Conservation (phyloP, 129 eudicot genomes). For the Tanacetum coccineum region DNA sequence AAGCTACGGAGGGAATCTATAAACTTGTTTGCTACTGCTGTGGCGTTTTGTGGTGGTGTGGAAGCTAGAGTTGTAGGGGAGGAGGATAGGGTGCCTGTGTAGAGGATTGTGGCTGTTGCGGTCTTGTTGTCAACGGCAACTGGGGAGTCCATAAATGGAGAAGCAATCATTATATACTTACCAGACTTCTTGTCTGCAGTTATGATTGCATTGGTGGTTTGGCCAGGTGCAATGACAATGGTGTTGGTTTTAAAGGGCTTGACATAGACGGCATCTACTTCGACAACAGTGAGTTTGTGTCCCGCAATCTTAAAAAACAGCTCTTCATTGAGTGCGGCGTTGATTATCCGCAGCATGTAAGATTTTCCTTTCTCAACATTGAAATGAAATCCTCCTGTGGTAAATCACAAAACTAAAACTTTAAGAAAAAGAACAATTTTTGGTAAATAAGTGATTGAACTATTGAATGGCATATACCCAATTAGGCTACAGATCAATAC, state of each 20-base stretch:
- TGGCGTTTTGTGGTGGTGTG: conserved; percentile 60
- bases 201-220: conserved; percentile 61
- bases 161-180: conserved; percentile 47
- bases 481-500: not conserved
- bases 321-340: conserved; percentile 16
- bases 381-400: not conserved
- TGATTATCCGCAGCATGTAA: conserved; percentile 23
- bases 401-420: too few relatives aligned
- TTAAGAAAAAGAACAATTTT: too few relatives aligned
- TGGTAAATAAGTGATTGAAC: too few relatives aligned
- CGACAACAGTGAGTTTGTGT: conserved; percentile 43
- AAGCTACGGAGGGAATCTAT: too few relatives aligned
- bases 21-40: conserved; percentile 41
- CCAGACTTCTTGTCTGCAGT: conserved; percentile 46
- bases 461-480: not conserved
- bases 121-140: conserved; percentile 61
- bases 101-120: conserved; percentile 63
- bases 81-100: conserved; percentile 45
- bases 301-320: conserved; percentile 39
- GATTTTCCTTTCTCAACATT: not conserved
- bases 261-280: conserved; percentile 34
- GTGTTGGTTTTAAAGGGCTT: conserved; percentile 35
- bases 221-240: conserved; percentile 32
- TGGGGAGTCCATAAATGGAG: conserved; percentile 62
- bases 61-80: conserved; percentile 37